phyloP scores from a whole-genome alignment of 305 asterid genomes.

The Andrographis paniculata region DNA sequence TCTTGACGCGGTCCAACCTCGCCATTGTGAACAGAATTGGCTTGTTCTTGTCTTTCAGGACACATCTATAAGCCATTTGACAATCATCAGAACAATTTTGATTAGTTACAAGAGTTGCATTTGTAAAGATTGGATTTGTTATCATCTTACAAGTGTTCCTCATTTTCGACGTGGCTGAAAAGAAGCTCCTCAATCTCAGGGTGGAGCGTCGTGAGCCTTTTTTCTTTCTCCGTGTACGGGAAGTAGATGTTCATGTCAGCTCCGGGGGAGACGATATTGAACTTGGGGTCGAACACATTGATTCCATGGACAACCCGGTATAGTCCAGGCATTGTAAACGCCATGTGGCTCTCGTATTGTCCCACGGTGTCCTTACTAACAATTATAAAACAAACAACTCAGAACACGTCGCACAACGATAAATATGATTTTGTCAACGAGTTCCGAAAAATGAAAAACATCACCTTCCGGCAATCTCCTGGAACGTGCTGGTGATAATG shows the following conservation, averaged over 20 bases:
- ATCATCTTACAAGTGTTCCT: constrained; percentile 56
- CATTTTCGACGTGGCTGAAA: constrained; percentile 60
- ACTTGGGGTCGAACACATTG: constrained; percentile 66
- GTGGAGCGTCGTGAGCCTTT: constrained; percentile 51
- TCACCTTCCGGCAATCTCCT: constrained; percentile 91
- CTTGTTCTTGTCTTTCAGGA: constrained; percentile 61
- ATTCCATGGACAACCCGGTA: constrained; percentile 80
- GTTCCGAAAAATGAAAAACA: constrained; percentile 15
- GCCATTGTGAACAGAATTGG: constrained; percentile 86
- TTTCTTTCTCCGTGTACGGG: constrained; percentile 54
- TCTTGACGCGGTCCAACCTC: constrained; percentile 69
- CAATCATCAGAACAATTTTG: neutral
- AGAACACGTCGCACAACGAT: neutral
- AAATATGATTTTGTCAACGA: neutral
- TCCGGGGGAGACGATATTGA: constrained; percentile 82
- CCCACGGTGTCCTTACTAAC: constrained; percentile 81
- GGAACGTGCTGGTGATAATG: constrained; percentile 83
- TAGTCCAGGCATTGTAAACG: constrained; percentile 79
- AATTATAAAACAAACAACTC: constrained; percentile 10
- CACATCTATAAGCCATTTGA: constrained; percentile 34
- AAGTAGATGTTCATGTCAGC: constrained; percentile 63
- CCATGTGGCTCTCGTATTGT: constrained; percentile 71
- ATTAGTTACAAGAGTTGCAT: neutral
- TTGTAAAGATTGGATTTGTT: neutral
- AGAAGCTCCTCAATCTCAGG: constrained; percentile 74